Evolutionary conservation across 768 basidiomycete species (phyloP), one percentile per base, ranked within the genome.

Genomic region (Mycena indigotica): DNA sequence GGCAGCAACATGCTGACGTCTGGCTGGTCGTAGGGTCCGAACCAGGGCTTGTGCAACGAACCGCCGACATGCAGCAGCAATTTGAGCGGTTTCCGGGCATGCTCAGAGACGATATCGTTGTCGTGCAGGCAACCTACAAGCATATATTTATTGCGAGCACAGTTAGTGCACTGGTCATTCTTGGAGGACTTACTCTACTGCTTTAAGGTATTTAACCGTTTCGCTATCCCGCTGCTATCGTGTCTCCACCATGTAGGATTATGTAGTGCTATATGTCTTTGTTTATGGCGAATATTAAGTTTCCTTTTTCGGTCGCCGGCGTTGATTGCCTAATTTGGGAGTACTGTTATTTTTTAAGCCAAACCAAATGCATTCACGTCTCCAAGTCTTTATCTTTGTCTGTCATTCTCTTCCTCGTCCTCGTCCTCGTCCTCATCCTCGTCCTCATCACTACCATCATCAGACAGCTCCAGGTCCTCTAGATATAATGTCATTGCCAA

Each of bases 401-500:
- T 21, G 17, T n/a, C 35, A 32, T 28, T n/a, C 8, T 17, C 28
- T 2, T 30, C 8, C 23, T 45, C 35, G 3, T 3, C 19, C 3
- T 48, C 17, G 17, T n/a, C n/a, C n/a, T n/a, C n/a, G n/a, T n/a
- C n/a, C n/a, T n/a, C n/a, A n/a, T n/a, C n/a, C n/a, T n/a, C n/a
- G n/a, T n/a, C n/a, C n/a, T n/a, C n/a, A n/a, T n/a, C n/a, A n/a
- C n/a, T n/a, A n/a, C n/a, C n/a, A n/a, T 52, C 29, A 5, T 61
- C 55, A 17, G 50, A 57, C 48, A 54, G 56, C 26, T 59, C 55
- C 28, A 80, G 60, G 60, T 78, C 78, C 63, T 82, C 80, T 73
- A 82, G 73, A n/a, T 78, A 70, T 29, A 83, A 62, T 44, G 69
- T 71, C 28, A 80, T 72, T 49, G 76, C 80, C 23, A 76, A 67